Base-by-base conservation (phyloP, 345 rosid species). In the Eucalyptus brandiana region DNA sequence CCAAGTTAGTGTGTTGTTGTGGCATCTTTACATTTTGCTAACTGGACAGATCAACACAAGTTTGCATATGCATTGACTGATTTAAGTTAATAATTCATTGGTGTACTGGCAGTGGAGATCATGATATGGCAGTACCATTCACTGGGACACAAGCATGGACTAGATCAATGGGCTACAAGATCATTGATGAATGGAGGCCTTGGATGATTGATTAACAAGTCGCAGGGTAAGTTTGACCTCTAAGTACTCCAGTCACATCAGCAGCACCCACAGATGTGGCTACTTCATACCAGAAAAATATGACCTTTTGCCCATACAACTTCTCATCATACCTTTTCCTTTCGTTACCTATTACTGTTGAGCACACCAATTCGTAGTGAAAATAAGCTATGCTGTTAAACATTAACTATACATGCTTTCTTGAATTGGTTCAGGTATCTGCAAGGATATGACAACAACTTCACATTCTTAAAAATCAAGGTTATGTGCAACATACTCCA, bases 401-500 rank as follows among this genome's bases (percentile, higher is more conserved):
- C 42, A 62, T 86, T 86, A 24, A 67, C 44, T 7, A 51, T 40
- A 50, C 9, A 65, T 51, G 50, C 23, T 47, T 49, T 80, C 50
- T 60, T 88, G 44, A 69, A 44, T 67, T 67, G 21, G 40, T 87
- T 54, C 92, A 95, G 97, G 86, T 94, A 91, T 90, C 80, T 94
- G 65, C 94, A 95, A 91, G 93, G 91, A 80, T 95, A 95, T 91
- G 95, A 86, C 6, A 89, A 92, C 16, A 93, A 95, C 90, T 89
- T 94, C 28, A 94, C 93, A 28, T 94, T 95, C 72, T 89, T 94
- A 32, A 95, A 96, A 8, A 45, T 95, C 92, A 95, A 94, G 97
- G 96, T 94, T 80, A 34, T 49, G 90, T 87, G 14, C 47, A 83
- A 23, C 83, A 49, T 48, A 3, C 13, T 24, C 88, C 37, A 65